Percentiles rank a stretch among this genome's conserved stretches.
phyloP scores from a whole-genome alignment of 768 basidiomycete species.

The Russula sp. region DNA sequence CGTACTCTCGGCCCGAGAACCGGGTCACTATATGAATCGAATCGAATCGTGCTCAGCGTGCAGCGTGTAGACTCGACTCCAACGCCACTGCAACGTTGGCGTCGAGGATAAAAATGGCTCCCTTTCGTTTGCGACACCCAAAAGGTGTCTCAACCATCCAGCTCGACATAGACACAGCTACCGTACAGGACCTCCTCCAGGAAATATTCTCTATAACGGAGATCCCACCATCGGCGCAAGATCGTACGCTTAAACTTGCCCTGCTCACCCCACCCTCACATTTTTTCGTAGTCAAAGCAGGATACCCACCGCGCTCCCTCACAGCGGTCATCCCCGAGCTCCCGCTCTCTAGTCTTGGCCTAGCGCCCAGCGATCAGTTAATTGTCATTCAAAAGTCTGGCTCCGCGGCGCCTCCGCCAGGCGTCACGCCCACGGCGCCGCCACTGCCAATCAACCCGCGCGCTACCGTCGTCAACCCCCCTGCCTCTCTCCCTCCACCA shows the following conservation, averaged over 20 bases:
- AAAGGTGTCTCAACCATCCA: constrained; percentile 77
- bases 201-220: constrained; percentile 60
- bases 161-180: constrained; percentile 51
- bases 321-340: constrained; percentile 62
- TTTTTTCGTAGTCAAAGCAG: constrained; percentile 54
- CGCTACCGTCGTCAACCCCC: constrained; percentile 25
- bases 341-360: constrained; percentile 68
- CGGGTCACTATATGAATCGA: background rate
- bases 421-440: constrained; percentile 10
- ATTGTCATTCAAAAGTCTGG: constrained; percentile 54
- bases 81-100: background rate
- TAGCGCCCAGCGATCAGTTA: constrained; percentile 78
- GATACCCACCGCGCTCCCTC: constrained; percentile 78
- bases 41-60: too few species aligned
- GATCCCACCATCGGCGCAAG: constrained; percentile 73
- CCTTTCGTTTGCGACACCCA: constrained; percentile 77
- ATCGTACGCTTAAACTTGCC: constrained; percentile 45
- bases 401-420: constrained; percentile 21
- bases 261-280: background rate
- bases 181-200: constrained; percentile 71
- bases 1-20: background rate
- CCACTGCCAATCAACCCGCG: constrained; percentile 26
- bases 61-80: too few species aligned
- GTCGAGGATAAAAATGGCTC: constrained; percentile 44
- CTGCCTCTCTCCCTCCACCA: constrained; percentile 24